Evolutionary conservation across 768 basidiomycete genomes (phyloP).

Genomic region (Panellus pusillus): DNA sequence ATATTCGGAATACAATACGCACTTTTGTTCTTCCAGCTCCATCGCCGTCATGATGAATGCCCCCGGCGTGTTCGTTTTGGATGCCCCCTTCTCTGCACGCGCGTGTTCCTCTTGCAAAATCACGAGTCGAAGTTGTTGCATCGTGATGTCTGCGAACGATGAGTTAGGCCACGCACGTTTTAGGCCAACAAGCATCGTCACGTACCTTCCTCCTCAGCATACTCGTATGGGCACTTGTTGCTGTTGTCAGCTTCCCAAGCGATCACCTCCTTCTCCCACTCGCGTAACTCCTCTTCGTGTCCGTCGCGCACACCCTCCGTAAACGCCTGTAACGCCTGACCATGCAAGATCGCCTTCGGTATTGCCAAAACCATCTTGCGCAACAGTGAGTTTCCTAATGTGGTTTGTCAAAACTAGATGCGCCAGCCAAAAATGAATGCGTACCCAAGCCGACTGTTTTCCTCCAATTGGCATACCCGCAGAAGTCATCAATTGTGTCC

Average conservation of each 20-base stretch:
- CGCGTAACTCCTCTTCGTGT: constrained; percentile 10
- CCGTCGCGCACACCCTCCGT: constrained; percentile 16
- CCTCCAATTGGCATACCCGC: constrained; percentile 15
- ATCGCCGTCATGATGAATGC: constrained; percentile 17
- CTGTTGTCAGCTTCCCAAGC: constrained; percentile 18
- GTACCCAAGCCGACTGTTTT: constrained; percentile 6
- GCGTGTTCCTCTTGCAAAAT: constrained; percentile 21
- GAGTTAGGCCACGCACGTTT: too few species aligned
- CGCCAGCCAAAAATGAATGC: neutral
- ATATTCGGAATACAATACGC: neutral
- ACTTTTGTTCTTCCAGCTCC: constrained; percentile 17
- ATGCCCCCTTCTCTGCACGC: neutral
- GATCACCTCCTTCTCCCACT: constrained; percentile 17
- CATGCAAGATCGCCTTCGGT: constrained; percentile 19
- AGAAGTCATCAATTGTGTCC: constrained; percentile 22
- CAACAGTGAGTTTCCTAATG: neutral
- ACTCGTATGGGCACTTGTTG: constrained; percentile 17
- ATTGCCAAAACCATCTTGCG: constrained; percentile 13
- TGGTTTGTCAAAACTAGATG: neutral
- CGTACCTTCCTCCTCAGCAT: constrained; percentile 15
- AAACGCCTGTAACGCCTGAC: constrained; percentile 11
- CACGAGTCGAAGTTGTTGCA: constrained; percentile 7
- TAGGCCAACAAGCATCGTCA: too few species aligned
- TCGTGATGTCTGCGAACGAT: constrained; percentile 11
- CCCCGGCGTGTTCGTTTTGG: constrained; percentile 3